Evolutionary conservation across 345 rosid species (phyloP).

Genomic region (Corchorus olitorius): DNA sequence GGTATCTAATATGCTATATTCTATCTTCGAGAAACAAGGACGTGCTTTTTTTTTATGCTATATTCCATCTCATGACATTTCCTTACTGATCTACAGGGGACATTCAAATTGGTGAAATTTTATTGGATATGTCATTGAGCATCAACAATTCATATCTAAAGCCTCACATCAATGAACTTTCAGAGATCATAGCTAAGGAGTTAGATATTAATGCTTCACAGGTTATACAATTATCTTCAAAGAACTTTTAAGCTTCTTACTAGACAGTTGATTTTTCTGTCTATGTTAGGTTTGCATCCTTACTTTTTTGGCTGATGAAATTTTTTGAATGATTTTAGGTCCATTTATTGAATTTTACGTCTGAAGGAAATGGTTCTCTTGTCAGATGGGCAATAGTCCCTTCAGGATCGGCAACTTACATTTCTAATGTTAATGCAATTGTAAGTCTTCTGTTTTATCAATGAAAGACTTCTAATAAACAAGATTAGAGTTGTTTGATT

Average conservation of each 20-base stretch:
- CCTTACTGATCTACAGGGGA: conserved; percentile 40
- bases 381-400: conserved; percentile 63
- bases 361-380: conserved; percentile 62
- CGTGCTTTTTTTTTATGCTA: too few species aligned
- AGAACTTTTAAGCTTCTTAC: too few species aligned
- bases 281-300: conserved; percentile 10
- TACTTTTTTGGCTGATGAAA: neutral
- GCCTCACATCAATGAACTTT: conserved; percentile 48
- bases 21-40: neutral
- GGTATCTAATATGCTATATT: neutral
- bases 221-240: conserved; percentile 39
- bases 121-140: conserved; percentile 57
- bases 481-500: conserved; percentile 23
- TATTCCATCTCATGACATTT: conserved; percentile 23
- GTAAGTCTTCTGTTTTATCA: conserved; percentile 35
- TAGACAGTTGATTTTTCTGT: neutral
- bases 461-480: neutral
- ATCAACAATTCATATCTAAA: conserved; percentile 57
- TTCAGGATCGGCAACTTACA: conserved; percentile 43
- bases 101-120: conserved; percentile 57
- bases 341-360: conserved; percentile 47
- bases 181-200: conserved; percentile 51
- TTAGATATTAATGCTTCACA: conserved; percentile 59
- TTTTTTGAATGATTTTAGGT: conserved; percentile 54
- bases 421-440: conserved; percentile 65